Conservation (phyloP, 2,329 filamentous ascomycete genomes). For the Botrytis porri region DNA sequence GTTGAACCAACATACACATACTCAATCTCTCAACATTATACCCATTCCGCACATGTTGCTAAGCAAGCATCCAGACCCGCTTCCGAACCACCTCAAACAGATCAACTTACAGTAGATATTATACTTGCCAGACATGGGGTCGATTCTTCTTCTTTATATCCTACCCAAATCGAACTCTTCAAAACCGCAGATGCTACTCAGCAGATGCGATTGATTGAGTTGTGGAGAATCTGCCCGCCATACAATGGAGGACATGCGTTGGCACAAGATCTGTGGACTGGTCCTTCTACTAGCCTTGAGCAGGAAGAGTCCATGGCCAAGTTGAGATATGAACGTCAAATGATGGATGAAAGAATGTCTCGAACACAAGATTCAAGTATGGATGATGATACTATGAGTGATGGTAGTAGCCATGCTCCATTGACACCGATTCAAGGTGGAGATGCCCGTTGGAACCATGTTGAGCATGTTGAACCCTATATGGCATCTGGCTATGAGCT, state of each 20-base stretch:
- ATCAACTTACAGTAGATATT: slow-evolving; percentile 51
- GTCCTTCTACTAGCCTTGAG: slow-evolving; percentile 53
- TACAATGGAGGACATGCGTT: slow-evolving; percentile 54
- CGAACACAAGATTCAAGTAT: slow-evolving; percentile 43
- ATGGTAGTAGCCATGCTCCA: slow-evolving; percentile 38
- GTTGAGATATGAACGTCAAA: slow-evolving; percentile 55
- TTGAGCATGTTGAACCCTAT: slow-evolving; percentile 56
- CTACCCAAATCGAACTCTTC: slow-evolving; percentile 76
- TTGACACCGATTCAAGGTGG: slow-evolving; percentile 49
- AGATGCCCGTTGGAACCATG: slow-evolving; percentile 51
- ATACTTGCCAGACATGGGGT: slow-evolving; percentile 66
- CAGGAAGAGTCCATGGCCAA: slow-evolving; percentile 54
- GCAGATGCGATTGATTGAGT: slow-evolving; percentile 41
- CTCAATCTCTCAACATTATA: slow-evolving; percentile 78
- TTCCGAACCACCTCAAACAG: slow-evolving; percentile 50
- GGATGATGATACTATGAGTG: slow-evolving; percentile 43
- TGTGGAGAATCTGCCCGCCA: slow-evolving; percentile 42
- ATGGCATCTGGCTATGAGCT: slow-evolving; percentile 79
- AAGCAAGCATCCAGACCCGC: slow-evolving; percentile 47
- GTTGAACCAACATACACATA: slow-evolving; percentile 58
- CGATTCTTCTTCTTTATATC: slow-evolving; percentile 65
- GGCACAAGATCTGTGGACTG: slow-evolving; percentile 56
- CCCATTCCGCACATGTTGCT: slow-evolving; percentile 69
- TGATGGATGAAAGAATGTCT: slow-evolving; percentile 43
- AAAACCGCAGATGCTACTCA: slow-evolving; percentile 70